Conservation (phyloP, 2,329 filamentous ascomycete species). For the Cladosporium sp. region DNA sequence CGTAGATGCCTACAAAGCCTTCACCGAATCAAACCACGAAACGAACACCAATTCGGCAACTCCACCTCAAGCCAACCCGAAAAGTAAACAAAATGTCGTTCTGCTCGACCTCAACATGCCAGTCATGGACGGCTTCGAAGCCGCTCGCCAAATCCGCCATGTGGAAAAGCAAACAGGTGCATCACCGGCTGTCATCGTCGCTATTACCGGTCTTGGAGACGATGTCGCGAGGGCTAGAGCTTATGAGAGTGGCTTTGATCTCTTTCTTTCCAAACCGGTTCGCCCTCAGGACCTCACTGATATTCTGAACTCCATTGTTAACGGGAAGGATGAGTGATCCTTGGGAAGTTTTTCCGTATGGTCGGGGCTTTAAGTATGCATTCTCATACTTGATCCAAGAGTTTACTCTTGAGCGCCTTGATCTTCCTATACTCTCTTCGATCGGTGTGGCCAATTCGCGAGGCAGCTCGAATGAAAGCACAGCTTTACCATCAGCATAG, state of each 20-base stretch:
- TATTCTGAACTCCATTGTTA: slow-evolving; percentile 1
- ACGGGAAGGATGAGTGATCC: no score
- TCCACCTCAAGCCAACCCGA: background rate
- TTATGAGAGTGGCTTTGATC: slow-evolving; percentile 25
- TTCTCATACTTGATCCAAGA: no score
- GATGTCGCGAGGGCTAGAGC: slow-evolving; percentile 21
- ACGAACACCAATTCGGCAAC: background rate
- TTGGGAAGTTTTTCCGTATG: no score
- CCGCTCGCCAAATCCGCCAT: slow-evolving; percentile 28
- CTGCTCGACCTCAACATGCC: slow-evolving; percentile 44
- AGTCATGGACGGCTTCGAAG: slow-evolving; percentile 31
- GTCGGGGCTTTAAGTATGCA: no score
- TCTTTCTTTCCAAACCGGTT: slow-evolving; percentile 29
- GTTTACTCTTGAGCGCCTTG: no score
- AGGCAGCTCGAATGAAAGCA: no score
- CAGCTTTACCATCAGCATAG: no score
- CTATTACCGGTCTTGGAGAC: slow-evolving; percentile 21
- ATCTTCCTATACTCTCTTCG: no score
- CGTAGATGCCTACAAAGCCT: slow-evolving; percentile 38
- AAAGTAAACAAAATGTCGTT: slow-evolving; percentile 33
- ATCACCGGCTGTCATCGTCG: slow-evolving; percentile 18
- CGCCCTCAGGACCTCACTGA: slow-evolving; percentile 34
- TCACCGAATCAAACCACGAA: background rate
- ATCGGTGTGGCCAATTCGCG: no score
- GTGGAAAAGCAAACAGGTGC: slow-evolving; percentile 25